These are phyloP conservation scores for Salix viminalis DNA, from an alignment of 345 rosid species.

Conservation along the genomic window DNA sequence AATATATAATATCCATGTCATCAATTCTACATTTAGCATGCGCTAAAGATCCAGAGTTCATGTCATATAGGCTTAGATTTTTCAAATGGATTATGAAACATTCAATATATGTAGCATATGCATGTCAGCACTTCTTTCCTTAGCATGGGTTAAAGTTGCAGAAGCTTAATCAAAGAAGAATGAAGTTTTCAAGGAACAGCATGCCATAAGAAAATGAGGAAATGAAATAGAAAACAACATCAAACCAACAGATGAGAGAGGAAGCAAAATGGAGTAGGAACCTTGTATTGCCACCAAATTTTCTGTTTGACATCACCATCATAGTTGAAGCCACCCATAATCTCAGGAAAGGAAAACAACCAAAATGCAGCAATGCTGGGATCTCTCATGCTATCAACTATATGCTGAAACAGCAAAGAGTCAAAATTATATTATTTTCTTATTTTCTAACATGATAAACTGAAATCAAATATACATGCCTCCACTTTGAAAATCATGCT, in stretches of 20 bases:
- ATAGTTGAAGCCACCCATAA: conserved; percentile 72
- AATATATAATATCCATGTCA: not conserved
- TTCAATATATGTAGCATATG: not conserved
- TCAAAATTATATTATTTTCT: conserved; percentile 7
- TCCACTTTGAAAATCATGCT: not conserved
- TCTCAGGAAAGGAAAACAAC: conserved; percentile 81
- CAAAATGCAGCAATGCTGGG: conserved; percentile 96
- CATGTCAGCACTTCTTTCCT: not conserved
- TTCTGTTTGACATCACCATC: conserved; percentile 85
- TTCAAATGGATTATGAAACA: not conserved
- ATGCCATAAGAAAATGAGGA: not conserved
- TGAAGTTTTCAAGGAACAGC: not conserved
- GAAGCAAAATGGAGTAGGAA: conserved; percentile 15
- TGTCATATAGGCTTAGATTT: not conserved
- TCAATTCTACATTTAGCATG: not conserved
- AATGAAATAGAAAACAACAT: not conserved
- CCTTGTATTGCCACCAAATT: conserved; percentile 94
- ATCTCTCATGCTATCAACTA: conserved; percentile 90
- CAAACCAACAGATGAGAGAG: not conserved
- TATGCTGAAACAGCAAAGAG: conserved; percentile 59
- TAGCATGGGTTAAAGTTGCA: not conserved
- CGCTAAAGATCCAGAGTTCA: not conserved
- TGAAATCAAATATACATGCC: not conserved
- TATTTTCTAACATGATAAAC: conserved; percentile 6
- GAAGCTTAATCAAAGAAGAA: not conserved